Evolutionary conservation across 805 yeast genomes (phyloP), one percentile per base, ranked within the genome.

Genomic region (Cyberlindnera suaveolens): DNA sequence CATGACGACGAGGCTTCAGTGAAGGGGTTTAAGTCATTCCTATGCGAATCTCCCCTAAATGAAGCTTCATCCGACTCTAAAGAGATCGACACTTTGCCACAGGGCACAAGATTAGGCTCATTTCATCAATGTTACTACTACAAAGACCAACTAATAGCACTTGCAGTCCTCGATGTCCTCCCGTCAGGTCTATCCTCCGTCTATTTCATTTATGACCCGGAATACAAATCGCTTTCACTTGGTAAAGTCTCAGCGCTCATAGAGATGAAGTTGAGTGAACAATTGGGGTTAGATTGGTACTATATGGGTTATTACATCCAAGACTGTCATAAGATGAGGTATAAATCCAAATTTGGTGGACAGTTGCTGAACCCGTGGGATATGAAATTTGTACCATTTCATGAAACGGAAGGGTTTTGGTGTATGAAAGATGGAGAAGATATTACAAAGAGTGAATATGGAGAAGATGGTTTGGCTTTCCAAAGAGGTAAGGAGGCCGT

Each of bases 161-260:
- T 89, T 31, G 85, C 85, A 0, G 86, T 89, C 1, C 56, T 84
- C 27, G 97, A 89, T 61, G 65, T 89, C 17, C 61, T 90, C 30
- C 95, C 96, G 0, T 61, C 76, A 20, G 83, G 86, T 0, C 60
- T 90, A 0, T 87, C 96, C 0, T 80, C 95, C 0, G 90, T 90
- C 1, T 89, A 90, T 59, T 85, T 90, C 58, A 78, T 89, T 11
- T 87, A 93, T 85, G 90, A 88, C 57, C 93, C 95, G 0, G 90
- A 80, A 42, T 82, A 71, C 56, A 79, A 81, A 5, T 70, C 76
- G 40, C 64, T 80, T 51, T 82, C 86, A 0, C 60, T 89, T 27
- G 97, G 97, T 0, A 86, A 86, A 20, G 58, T 89, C 2, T 80
- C 89, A 47, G 91, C 86, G 0, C 54, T 88, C 23, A 63, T 85